A percentile compares a stretch with the other conserved stretches of the same genome.
Evolutionary conservation across 2,329 filamentous ascomycete genomes (phyloP).

Genomic region (Ophiostoma novo-ulmi): DNA sequence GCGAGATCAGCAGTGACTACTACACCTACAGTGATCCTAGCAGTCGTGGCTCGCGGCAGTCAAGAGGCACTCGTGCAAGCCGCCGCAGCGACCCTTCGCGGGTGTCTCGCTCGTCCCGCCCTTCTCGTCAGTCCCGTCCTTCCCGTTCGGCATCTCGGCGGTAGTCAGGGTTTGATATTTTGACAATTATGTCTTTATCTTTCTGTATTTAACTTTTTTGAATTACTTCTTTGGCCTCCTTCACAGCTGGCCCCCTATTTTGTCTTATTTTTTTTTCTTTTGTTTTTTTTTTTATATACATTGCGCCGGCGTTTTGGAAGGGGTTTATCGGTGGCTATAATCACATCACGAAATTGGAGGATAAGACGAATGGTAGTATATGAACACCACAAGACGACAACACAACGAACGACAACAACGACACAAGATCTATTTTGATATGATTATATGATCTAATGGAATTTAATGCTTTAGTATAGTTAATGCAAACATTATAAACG

Average conservation of each 20-base stretch:
- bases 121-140: slow-evolving; percentile 21
- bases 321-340: slow-evolving; percentile 12
- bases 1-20: slow-evolving; percentile 48
- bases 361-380: slow-evolving; percentile 3
- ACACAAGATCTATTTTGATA: background rate
- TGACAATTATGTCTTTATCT: background rate
- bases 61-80: slow-evolving; percentile 27
- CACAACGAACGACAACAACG: background rate
- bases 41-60: slow-evolving; percentile 29
- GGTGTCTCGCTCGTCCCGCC: slow-evolving; percentile 29
- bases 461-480: slow-evolving; percentile 3
- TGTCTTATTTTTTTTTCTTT: background rate
- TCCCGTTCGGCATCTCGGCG: slow-evolving; percentile 18
- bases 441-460: background rate
- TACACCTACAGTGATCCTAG: slow-evolving; percentile 47
- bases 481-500: background rate
- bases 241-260: background rate
- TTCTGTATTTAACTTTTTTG: slow-evolving; percentile 17
- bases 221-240: slow-evolving; percentile 13
- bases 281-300: slow-evolving; percentile 17
- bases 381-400: slow-evolving; percentile 4
- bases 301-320: slow-evolving; percentile 23
- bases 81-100: slow-evolving; percentile 32
- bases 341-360: slow-evolving; percentile 7
- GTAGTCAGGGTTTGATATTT: slow-evolving; percentile 11